Evolutionary conservation across 352 stramenopile species (phyloP).

Genomic region (Phytophthora ohioensis): DNA sequence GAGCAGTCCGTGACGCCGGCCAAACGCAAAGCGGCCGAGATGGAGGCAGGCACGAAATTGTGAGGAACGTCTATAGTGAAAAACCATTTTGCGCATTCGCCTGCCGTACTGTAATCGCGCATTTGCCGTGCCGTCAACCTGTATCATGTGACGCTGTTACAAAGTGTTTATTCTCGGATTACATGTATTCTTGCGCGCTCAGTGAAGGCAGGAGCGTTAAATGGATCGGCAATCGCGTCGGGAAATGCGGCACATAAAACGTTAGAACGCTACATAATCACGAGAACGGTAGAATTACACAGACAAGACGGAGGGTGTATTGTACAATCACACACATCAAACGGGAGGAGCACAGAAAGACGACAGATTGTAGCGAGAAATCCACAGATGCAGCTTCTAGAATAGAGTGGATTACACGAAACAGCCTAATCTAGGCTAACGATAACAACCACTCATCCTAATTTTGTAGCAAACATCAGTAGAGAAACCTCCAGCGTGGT

Average conservation of each 20-base stretch:
- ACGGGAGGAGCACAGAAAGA: neutral
- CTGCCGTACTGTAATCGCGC: neutral
- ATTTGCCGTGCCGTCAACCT: slow-evolving; percentile 2
- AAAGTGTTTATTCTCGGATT: slow-evolving; percentile 10
- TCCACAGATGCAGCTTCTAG: neutral
- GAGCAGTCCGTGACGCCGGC: slow-evolving; percentile 39
- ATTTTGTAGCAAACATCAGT: neutral
- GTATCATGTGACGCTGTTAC: slow-evolving; percentile 10
- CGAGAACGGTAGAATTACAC: no score
- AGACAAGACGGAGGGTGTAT: no score
- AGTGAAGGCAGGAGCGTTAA: no score
- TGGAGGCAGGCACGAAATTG: slow-evolving; percentile 38
- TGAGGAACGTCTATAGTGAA: slow-evolving; percentile 28
- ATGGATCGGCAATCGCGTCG: no score
- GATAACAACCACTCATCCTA: neutral
- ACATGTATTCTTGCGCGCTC: neutral
- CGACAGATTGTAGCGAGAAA: neutral
- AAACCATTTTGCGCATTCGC: slow-evolving; percentile 10
- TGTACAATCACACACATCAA: neutral
- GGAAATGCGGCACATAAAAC: no score
- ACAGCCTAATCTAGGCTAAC: neutral
- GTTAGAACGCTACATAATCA: neutral
- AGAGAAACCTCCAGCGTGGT: neutral
- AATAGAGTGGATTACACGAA: neutral
- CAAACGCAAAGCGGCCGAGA: slow-evolving; percentile 69